These are phyloP conservation scores for Pilaira anomala DNA, from an alignment of 192 early-diverging fungal species.

Conservation along the genomic window DNA sequence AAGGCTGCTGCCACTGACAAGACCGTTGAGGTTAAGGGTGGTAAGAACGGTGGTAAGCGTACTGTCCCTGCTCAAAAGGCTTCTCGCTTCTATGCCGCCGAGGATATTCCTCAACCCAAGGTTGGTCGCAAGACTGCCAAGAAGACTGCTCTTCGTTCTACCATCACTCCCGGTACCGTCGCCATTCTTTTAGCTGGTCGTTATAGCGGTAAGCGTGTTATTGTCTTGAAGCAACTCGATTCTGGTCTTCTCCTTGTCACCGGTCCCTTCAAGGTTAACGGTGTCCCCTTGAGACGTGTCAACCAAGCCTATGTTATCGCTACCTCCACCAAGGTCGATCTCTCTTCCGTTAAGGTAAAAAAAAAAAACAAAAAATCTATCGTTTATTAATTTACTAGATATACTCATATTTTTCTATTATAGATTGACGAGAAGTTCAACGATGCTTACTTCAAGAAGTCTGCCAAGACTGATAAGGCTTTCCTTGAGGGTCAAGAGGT, in stretches of 20 bases:
- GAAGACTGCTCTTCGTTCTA: constrained; percentile 73
- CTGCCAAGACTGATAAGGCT: constrained; percentile 84
- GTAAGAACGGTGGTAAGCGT: constrained; percentile 79
- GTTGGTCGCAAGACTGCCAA: constrained; percentile 72
- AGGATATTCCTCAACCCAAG: constrained; percentile 79
- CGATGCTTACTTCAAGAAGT: constrained; percentile 90
- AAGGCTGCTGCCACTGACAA: constrained; percentile 55
- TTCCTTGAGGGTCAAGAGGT: constrained; percentile 70
- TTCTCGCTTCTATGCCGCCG: constrained; percentile 79
- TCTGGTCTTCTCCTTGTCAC: constrained; percentile 96
- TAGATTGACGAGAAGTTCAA: constrained; percentile 75
- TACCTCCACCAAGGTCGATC: constrained; percentile 97
- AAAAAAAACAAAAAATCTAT: not conserved
- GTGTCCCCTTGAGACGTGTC: constrained; percentile 95
- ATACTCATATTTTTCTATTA: not conserved
- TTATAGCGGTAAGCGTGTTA: constrained; percentile 98
- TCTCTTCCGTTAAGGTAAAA: constrained; percentile 62
- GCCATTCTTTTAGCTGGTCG: constrained; percentile 93
- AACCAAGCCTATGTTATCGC: constrained; percentile 99
- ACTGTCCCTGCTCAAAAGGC: constrained; percentile 68
- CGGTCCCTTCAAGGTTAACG: constrained; percentile 98
- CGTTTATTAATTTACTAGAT: not conserved
- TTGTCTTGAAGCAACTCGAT: constrained; percentile 96
- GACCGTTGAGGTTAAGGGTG: constrained; percentile 72
- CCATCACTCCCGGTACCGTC: constrained; percentile 97